Conservation (phyloP, 148 eudicot species). For the Arbutus unedo region DNA sequence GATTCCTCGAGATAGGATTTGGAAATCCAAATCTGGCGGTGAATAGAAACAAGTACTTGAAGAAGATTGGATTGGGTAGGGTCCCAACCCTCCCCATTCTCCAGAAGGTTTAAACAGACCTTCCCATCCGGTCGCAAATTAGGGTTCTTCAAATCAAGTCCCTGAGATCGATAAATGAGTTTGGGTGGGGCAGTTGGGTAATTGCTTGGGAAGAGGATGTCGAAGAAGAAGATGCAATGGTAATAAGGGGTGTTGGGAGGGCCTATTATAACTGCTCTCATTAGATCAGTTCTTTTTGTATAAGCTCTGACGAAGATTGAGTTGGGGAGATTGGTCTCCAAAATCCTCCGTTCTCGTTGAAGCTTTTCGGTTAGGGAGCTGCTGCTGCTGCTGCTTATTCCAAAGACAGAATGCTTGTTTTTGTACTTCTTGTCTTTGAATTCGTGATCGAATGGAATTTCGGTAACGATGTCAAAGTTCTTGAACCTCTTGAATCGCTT, state of each 20-base stretch:
- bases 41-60: conserved; percentile 62
- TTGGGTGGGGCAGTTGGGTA: conserved; percentile 53
- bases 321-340: conserved; percentile 42
- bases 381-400: neutral
- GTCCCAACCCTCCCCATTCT: conserved; percentile 54
- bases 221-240: conserved; percentile 67
- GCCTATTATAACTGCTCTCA: conserved; percentile 65
- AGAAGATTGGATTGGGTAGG: conserved; percentile 40
- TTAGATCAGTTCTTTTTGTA: conserved; percentile 49
- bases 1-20: conserved; percentile 44
- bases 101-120: conserved; percentile 60
- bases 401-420: neutral
- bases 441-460: conserved; percentile 30
- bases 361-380: conserved; percentile 25
- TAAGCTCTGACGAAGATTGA: conserved; percentile 59
- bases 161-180: conserved; percentile 44
- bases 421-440: conserved; percentile 8
- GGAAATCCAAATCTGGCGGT: conserved; percentile 59
- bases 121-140: conserved; percentile 35
- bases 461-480: neutral
- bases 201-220: conserved; percentile 46
- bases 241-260: conserved; percentile 63
- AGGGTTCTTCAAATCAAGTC: conserved; percentile 61
- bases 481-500: conserved; percentile 8
- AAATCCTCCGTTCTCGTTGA: conserved; percentile 55